A percentile compares a stretch with the other conserved stretches of the same genome.
These are phyloP conservation scores for Malus asiatica DNA, from an alignment of 306 rosid species.

Conservation along the genomic window DNA sequence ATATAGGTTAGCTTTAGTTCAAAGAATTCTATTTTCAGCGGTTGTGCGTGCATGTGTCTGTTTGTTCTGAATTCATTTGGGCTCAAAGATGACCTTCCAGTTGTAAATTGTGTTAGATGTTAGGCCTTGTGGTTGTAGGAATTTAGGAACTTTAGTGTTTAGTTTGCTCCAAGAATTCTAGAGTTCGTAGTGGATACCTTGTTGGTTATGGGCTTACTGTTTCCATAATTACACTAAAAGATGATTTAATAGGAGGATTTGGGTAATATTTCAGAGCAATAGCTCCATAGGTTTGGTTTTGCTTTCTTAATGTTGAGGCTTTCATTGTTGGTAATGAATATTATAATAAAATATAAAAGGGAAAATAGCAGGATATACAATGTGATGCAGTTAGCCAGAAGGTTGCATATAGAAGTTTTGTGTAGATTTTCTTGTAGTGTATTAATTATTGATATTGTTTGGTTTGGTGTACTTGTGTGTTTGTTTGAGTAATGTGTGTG, in stretches of 20 bases:
- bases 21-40: not conserved
- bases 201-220: not conserved
- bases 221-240: not conserved
- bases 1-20: not conserved
- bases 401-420: not conserved
- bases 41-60: not conserved
- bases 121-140: not conserved
- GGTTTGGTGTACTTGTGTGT: not conserved
- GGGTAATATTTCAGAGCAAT: not conserved
- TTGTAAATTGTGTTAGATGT: not conserved
- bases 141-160: not conserved
- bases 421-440: not conserved
- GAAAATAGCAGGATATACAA: not conserved
- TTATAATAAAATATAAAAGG: not conserved
- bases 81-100: not conserved
- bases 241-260: not conserved
- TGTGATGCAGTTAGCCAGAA: not conserved
- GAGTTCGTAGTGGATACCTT: not conserved
- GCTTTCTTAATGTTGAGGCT: not conserved
- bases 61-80: not conserved
- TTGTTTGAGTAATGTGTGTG: not conserved
- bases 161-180: not conserved
- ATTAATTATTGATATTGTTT: not conserved
- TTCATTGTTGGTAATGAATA: not conserved
- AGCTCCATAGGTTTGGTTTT: not conserved